Evolutionary conservation across 2,329 filamentous ascomycete species (phyloP), one percentile per base, ranked within the genome.

Genomic region (Aspergillus sp.): DNA sequence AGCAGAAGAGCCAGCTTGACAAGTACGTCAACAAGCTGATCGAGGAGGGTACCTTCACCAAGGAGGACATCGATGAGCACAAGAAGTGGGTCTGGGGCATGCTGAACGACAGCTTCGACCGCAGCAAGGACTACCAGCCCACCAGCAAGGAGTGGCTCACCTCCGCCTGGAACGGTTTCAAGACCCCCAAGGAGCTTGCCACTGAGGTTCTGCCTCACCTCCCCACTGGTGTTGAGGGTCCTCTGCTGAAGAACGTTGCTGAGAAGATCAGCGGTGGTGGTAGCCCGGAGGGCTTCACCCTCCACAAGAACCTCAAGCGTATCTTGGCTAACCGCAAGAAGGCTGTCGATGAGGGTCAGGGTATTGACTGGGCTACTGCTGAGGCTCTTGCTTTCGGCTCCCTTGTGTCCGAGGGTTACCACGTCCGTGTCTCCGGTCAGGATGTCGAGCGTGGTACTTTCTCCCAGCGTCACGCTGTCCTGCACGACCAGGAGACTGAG

Each of bases 51-150:
- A 96, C 91, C 57, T 99, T 99, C 81, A 97, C 91, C 68, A 94
- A 97, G 82, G 93, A 95, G 72, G 95, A 99, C 75, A 90, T 99
- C 62, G 94, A 99, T 61, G 95, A 99, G 84, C 95, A 99, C 85
- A 97, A 96, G 85, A 91, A 96, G 78, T 99, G 95, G 95, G 95
- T 98, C 62, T 99, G 94, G 95, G 91, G 91, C 64, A 98, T 98
- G 93, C 85, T 99, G 60, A 94, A 97, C 74, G 94, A 98, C 78
- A 97, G 92, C 81, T 99, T 98, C 79, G 85, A 92, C 72, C 92
- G 94, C 80, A 97, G 93, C 80, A 98, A 96, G 81, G 94, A 99
- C 72, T 99, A 99, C 80, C 90, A 94, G 78, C 92, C 95, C 49
- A 96, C 91, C 43, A 91, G 93, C 67, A 96, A 97, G 82, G 95